Evolutionary conservation across 495 filamentous ascomycete species (phyloP).

Genomic region (Trichoderma erinaceum): DNA sequence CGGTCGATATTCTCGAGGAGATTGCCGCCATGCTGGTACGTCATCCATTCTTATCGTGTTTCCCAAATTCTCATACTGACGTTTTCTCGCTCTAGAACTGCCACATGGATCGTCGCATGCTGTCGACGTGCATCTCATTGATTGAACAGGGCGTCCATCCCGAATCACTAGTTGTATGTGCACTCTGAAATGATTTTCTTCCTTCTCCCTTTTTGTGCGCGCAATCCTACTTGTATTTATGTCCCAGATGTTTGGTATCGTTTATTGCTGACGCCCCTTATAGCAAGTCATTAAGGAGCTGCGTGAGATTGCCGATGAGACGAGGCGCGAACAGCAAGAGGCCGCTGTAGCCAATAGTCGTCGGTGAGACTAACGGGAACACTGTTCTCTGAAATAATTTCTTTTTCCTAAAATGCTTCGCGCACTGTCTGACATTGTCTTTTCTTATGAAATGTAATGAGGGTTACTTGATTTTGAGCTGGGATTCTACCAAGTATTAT

Average conservation of each 20-base stretch:
- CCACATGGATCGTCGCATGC: constrained; percentile 77
- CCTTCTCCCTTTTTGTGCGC: background rate
- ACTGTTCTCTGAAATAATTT: background rate
- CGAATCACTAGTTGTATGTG: constrained; percentile 82
- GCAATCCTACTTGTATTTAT: background rate
- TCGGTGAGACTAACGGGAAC: background rate
- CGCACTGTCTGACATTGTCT: background rate
- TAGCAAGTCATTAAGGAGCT: constrained; percentile 71
- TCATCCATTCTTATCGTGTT: constrained; percentile 19
- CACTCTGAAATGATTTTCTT: background rate
- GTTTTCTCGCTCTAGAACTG: constrained; percentile 60
- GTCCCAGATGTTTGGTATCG: too few species aligned
- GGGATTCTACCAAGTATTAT: background rate
- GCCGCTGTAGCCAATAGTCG: constrained; percentile 1
- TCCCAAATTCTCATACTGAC: constrained; percentile 1
- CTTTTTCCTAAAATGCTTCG: background rate
- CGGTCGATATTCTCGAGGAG: constrained; percentile 92
- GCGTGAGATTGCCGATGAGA: constrained; percentile 52
- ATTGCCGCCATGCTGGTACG: constrained; percentile 82
- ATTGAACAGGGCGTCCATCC: constrained; percentile 97
- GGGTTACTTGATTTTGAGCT: background rate
- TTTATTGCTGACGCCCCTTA: constrained; percentile 7
- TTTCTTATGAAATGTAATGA: too few species aligned
- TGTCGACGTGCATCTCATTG: constrained; percentile 90
- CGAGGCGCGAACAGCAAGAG: constrained; percentile 20